Base-by-base conservation (phyloP, 768 basidiomycete species). In the Lanmaoa pseudosensibilis region DNA sequence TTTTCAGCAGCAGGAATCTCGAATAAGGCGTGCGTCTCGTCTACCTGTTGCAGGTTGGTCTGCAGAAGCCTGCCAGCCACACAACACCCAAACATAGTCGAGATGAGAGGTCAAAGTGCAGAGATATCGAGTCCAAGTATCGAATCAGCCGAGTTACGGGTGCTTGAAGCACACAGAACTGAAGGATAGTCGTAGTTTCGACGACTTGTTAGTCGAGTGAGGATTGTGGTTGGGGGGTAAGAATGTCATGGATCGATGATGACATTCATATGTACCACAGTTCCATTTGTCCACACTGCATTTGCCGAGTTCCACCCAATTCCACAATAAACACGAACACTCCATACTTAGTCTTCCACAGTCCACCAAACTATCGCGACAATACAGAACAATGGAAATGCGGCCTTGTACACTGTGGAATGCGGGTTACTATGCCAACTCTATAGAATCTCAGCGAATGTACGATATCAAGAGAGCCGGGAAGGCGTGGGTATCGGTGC, bases 1-100 rank as follows among this genome's bases (percentile, higher is more conserved):
- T 81, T 77, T 56, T 81, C 82, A 0, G 90, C 90, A 25, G 79
- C 77, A 0, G 83, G 80, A 9, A 95, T 79, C 69, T 90, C 84
- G 62, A 93, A 93, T 34, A 85, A 73, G 18, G 89, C 91, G 60
- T 93, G 91, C 0, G 89, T 92, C 40, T 90, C 86, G 68, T 93
- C 91, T 51, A 94, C 78, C 66, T 92, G 89, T 53, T 84, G 83
- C 12, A 92, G 75, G 64, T 92, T 86, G 40, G 91, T 92, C 72
- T 92, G 90, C 11, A 91, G 70, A 27, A 83, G 79, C 59, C 90
- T 85, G 21, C 89, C 89, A 38, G 90, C 89, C 50, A 91, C 86
- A 55, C 83, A 82, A 60, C 88, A 92, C 18, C 88, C 90, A 64
- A 92, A 90, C 89, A 92, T 90, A 6, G 46, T 43, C 6, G 50